Evolutionary conservation across 2,329 filamentous ascomycete genomes (phyloP).

Genomic region (Helicocarpus griseus): DNA sequence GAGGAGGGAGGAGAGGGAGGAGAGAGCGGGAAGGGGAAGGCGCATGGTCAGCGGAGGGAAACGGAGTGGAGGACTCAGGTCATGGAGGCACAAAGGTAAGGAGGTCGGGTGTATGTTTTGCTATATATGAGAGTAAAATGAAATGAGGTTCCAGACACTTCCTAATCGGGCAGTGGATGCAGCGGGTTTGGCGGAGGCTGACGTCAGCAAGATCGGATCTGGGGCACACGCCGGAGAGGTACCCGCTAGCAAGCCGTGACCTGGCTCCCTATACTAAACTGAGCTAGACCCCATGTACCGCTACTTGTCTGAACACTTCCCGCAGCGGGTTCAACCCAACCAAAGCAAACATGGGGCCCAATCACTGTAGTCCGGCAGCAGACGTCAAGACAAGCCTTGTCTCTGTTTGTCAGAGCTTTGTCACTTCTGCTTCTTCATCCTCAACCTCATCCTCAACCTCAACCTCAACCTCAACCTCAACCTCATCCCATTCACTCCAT

Average conservation of each 20-base stretch:
- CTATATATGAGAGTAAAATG: neutral
- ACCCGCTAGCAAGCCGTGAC: neutral
- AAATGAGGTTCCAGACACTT: neutral
- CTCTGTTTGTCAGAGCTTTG: too few species aligned
- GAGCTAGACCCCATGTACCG: neutral
- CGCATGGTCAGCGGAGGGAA: slow-evolving; percentile 16
- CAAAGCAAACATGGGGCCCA: too few species aligned
- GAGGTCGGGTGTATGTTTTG: too few species aligned
- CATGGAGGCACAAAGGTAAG: neutral
- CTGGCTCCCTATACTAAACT: neutral
- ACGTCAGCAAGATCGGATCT: neutral
- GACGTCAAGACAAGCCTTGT: too few species aligned
- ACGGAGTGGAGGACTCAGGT: neutral
- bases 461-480: too few species aligned
- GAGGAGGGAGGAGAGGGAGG: slow-evolving; percentile 16
- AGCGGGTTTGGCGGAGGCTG: neutral
- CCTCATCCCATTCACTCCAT: too few species aligned
- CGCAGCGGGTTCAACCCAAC: too few species aligned
- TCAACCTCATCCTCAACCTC: too few species aligned
- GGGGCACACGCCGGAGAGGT: too few species aligned
- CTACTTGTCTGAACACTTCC: neutral
- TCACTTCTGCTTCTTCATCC: too few species aligned
- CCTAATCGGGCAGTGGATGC: neutral
- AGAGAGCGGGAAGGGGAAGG: slow-evolving; percentile 17
- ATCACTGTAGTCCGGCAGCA: too few species aligned